phyloP scores from a whole-genome alignment of 768 basidiomycete species.

The Clitopilus passeckerianus region DNA sequence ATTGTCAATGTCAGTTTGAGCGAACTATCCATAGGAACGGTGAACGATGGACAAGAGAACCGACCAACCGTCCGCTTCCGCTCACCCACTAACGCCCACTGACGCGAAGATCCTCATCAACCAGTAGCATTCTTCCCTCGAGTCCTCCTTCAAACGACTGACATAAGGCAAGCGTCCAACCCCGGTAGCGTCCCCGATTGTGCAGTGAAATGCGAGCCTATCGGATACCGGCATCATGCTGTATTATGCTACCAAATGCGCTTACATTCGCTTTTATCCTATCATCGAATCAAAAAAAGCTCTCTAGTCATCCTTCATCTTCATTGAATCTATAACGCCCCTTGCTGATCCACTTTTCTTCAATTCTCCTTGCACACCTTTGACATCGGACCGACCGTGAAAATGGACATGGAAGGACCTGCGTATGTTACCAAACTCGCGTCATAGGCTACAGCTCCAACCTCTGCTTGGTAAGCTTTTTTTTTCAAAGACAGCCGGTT shows the following conservation, averaged over 20 bases:
- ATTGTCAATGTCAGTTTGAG: not conserved
- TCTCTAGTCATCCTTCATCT: not conserved
- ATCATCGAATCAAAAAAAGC: not conserved
- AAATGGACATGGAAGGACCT: not conserved
- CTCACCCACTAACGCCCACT: not conserved
- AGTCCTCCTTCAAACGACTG: not conserved
- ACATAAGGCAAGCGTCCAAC: not conserved
- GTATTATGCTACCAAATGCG: not conserved
- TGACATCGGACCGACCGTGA: not conserved
- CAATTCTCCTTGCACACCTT: not conserved
- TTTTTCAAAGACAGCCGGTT: not conserved
- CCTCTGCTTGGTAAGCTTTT: not conserved
- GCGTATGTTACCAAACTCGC: not conserved
- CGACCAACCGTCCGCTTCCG: not conserved
- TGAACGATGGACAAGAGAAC: not conserved
- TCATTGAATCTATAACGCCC: not conserved
- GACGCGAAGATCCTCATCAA: not conserved
- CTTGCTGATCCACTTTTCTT: not conserved
- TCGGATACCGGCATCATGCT: not conserved
- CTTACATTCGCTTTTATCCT: not conserved
- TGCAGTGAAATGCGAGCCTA: not conserved
- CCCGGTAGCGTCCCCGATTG: not conserved
- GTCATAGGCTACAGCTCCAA: not conserved
- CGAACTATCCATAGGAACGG: not conserved
- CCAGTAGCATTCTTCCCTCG: conserved; percentile 1